Percentiles rank a stretch among this genome's conserved stretches.
Evolutionary conservation across 2,329 filamentous ascomycete species (phyloP).

Genomic region (Rasamsonia emersonii): DNA sequence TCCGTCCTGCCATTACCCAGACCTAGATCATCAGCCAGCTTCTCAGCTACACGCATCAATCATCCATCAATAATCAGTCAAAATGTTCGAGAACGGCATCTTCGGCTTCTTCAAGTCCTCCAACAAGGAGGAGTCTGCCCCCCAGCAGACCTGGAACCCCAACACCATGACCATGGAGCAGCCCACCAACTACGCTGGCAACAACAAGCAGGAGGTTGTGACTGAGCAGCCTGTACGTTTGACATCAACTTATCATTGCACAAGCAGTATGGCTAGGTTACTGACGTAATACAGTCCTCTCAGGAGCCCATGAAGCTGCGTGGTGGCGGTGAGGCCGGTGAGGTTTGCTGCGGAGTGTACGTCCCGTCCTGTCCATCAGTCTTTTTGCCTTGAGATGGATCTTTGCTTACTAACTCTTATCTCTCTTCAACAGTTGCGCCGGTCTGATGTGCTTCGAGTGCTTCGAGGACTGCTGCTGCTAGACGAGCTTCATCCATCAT

Average conservation of each 20-base stretch:
- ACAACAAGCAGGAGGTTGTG: slow-evolving; percentile 15
- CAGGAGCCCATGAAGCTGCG: slow-evolving; percentile 22
- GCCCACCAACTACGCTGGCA: slow-evolving; percentile 22
- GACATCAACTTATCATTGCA: slow-evolving; percentile 5
- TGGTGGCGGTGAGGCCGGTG: slow-evolving; percentile 21
- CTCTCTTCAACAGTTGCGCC: slow-evolving; percentile 14
- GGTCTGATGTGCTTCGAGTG: slow-evolving; percentile 24
- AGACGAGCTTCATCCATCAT: too few species aligned
- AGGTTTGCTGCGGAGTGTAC: slow-evolving; percentile 26
- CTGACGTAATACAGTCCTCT: slow-evolving; percentile 9
- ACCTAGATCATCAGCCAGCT: background rate
- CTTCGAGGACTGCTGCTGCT: slow-evolving; percentile 25
- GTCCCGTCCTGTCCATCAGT: slow-evolving; percentile 3
- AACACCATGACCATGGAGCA: slow-evolving; percentile 25
- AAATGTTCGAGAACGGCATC: slow-evolving; percentile 14
- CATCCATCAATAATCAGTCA: background rate
- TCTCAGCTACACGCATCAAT: background rate
- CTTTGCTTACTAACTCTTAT: slow-evolving; percentile 5
- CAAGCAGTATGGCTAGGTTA: background rate
- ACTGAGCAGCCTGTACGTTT: slow-evolving; percentile 19
- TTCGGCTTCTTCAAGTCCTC: slow-evolving; percentile 26
- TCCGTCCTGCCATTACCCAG: background rate
- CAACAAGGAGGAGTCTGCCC: slow-evolving; percentile 15
- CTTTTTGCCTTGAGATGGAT: background rate
- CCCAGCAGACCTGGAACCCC: slow-evolving; percentile 21